Base-by-base conservation (phyloP, 2,329 filamentous ascomycete genomes). In the Ascochyta rabiei region DNA sequence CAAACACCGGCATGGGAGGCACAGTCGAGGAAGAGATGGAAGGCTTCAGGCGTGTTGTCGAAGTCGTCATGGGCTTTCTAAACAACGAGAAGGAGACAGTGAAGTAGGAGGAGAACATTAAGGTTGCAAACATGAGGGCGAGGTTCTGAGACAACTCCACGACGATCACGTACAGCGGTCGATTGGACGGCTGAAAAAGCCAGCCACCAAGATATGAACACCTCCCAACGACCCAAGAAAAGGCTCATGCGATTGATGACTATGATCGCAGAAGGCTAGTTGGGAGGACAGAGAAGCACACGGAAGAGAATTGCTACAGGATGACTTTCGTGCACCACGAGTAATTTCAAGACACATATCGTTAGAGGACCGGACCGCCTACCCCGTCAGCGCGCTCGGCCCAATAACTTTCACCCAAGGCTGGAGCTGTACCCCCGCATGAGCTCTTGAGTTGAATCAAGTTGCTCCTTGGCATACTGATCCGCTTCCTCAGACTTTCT, bases 21-120 rank as follows among this genome's bases (percentile, higher is more conserved):
- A 89, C 86, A 0, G 86, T 93, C 6, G 93, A 97, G 71, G 95
- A 98, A 79, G 93, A 98, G 78, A 93, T 97, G 86, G 91, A 93
- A 70, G 91, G 89, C 0, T 88, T 97, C 66, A 86, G 84, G 67
- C 84, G 83, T 60, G 86, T 96, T 35, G 86, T 93, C 28, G 84
- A 89, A 54, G 84, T 89, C 41, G 83, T 93, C 13, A 78, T 87
- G 42, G 24, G 23, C 24, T 6, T 47, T 18, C 12, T 55, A 23
- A 50, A 50, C 24, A 55, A 49, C 26, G 41, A 41, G 4, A 38
- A 24, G 21, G 47, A 45, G 30, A 9, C 31, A 21, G 30, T 10
- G 5, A 49, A 35, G 9, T 49, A 26, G 41, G 6, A 33, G 23
- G 23, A 21, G 4, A 33, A 8, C n/a, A 8, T 18, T 2, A 34